These are phyloP conservation scores for Nicotiana tomentosiformis DNA, from an alignment of 257 asterid genomes.

Conservation along the genomic window DNA sequence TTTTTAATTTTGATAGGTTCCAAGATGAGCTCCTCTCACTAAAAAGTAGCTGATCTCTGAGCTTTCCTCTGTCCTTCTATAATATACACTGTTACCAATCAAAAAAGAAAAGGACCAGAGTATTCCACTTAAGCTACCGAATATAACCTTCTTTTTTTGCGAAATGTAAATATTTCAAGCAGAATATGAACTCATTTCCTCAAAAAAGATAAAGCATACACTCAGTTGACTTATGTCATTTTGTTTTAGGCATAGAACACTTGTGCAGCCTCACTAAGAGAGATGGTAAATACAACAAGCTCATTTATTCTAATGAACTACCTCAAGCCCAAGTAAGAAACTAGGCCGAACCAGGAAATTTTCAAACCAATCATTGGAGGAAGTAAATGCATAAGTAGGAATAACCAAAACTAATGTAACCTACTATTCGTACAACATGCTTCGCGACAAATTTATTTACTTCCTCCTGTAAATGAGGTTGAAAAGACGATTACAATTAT, in stretches of 20 bases:
- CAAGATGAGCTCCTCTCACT: neutral
- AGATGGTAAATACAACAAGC: too few species aligned
- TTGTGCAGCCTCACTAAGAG: too few species aligned
- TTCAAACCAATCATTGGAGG: too few species aligned
- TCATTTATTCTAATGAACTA: too few species aligned
- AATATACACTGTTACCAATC: neutral
- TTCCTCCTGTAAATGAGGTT: neutral
- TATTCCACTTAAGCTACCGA: neutral
- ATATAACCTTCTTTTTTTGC: too few species aligned
- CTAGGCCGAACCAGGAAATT: too few species aligned
- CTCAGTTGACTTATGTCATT: neutral
- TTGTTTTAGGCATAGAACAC: neutral
- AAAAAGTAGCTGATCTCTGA: neutral
- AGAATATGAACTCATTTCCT: neutral
- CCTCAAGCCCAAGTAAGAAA: too few species aligned
- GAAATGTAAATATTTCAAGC: neutral
- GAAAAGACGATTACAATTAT: neutral
- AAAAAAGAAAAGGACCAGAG: neutral
- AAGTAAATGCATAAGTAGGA: too few species aligned
- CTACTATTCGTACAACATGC: too few species aligned
- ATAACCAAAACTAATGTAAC: neutral
- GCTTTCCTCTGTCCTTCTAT: neutral
- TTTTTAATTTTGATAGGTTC: neutral
- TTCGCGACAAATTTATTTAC: neutral
- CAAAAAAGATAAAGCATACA: neutral